Evolutionary conservation across 2,329 filamentous ascomycete genomes (phyloP).

Genomic region (Rhexocercosporidium sp.): DNA sequence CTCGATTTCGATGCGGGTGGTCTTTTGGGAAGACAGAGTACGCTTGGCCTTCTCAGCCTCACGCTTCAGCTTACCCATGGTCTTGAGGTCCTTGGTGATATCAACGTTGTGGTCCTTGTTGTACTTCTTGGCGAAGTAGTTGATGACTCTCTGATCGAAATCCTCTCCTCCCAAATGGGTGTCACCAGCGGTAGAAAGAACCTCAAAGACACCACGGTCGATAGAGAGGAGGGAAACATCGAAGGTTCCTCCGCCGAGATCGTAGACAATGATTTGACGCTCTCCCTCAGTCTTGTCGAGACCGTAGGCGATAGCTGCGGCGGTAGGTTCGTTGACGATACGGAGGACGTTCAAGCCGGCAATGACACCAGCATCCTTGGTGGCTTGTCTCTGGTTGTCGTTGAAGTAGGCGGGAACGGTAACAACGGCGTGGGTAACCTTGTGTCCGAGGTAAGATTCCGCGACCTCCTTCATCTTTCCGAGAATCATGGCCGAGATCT

Average conservation of each 20-base stretch:
- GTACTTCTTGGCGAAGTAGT: constrained; percentile 94
- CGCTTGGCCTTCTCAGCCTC: constrained; percentile 99
- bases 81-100: constrained; percentile 92
- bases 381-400: constrained; percentile 95
- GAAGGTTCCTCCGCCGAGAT: constrained; percentile 93
- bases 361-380: constrained; percentile 92
- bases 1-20: constrained; percentile 94
- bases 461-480: constrained; percentile 86
- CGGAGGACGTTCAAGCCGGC: constrained; percentile 94
- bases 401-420: constrained; percentile 99
- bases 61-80: constrained; percentile 99
- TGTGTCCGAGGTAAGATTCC: constrained; percentile 80
- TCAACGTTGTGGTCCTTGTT: constrained; percentile 98
- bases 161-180: constrained; percentile 98
- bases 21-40: constrained; percentile 93
- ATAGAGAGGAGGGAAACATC: constrained; percentile 94
- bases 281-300: constrained; percentile 85
- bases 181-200: constrained; percentile 93
- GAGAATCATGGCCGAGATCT: constrained; percentile 80
- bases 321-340: constrained; percentile 96
- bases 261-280: constrained; percentile 90
- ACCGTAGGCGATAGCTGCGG: constrained; percentile 93
- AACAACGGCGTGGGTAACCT: constrained; percentile 86
- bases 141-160: constrained; percentile 97
- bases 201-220: constrained; percentile 92